A percentile compares a stretch with the other conserved stretches of the same genome.
These are phyloP conservation scores for Sugiyamaella paludigena DNA, from an alignment of 1,139 yeast species.

Conservation along the genomic window DNA sequence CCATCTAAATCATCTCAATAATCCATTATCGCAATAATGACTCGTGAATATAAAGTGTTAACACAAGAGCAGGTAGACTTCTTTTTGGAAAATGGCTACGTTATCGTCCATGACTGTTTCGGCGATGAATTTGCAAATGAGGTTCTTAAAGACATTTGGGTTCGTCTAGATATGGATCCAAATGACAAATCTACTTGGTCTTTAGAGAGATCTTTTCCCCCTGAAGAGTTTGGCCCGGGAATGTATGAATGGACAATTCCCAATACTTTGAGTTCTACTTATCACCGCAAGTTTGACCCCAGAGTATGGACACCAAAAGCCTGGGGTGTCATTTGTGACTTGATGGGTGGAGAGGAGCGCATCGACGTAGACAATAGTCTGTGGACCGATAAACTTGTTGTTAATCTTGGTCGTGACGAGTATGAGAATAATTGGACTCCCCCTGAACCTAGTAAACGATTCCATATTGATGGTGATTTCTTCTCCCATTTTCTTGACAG, in stretches of 20 bases:
- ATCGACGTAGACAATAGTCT: conserved; percentile 12
- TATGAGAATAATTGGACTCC: conserved; percentile 14
- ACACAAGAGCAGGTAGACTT: conserved; percentile 10
- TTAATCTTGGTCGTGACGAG: conserved; percentile 15
- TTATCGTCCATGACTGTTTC: conserved; percentile 11
- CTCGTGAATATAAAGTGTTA: no score
- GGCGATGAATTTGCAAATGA: conserved; percentile 13
- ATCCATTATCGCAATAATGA: no score
- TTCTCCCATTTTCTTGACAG: conserved; percentile 19
- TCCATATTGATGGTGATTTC: conserved; percentile 21
- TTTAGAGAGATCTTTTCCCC: conserved; percentile 13
- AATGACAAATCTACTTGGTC: conserved; percentile 14
- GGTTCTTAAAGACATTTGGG: conserved; percentile 16
- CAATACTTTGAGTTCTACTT: conserved; percentile 6
- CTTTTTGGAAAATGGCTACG: conserved; percentile 15
- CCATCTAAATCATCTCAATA: no score
- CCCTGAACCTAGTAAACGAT: conserved; percentile 14
- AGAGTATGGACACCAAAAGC: conserved; percentile 15
- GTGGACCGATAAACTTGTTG: conserved; percentile 18
- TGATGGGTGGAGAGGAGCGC: conserved; percentile 16
- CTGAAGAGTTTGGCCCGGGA: conserved; percentile 14
- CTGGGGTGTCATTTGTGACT: conserved; percentile 18
- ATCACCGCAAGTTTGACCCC: conserved; percentile 8
- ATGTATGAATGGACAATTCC: conserved; percentile 11
- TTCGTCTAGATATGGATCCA: conserved; percentile 15